Evolutionary conservation across 2,329 filamentous ascomycete genomes (phyloP), one percentile per base, ranked within the genome.

Genomic region (Metarhizium anisopliae): DNA sequence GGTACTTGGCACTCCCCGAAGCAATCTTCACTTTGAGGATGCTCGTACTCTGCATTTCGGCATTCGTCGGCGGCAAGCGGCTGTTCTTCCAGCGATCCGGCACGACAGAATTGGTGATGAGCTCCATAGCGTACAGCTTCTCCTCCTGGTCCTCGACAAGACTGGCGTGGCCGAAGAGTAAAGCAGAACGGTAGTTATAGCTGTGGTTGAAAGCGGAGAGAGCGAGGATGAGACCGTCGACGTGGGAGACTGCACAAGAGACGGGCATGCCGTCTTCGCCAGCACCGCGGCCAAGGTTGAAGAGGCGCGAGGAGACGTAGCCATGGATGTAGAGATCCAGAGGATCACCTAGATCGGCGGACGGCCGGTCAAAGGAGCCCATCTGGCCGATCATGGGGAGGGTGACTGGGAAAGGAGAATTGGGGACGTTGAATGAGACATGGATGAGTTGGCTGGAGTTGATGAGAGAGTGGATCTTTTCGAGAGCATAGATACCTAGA

Each of bases 361-460:
- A 84, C 5, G 85, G 85, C 0, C 75, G 72, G 8, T 77, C 76
- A 67, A 86, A 94, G 29, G 84, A 88, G 13, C 84, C 88, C 79
- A 94, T 87, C 63, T 89, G 84, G 53, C 89, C 89, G 64, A 95
- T 89, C 89, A 95, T 93, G 59, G 90, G 90, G 2, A 95, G 78
- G 54, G 86, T 85, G 53, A 83, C 81, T 3, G 90, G 89, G 66
- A 92, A 94, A 1, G 87, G 85, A 54, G 84, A 81, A 49, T 76
- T 72, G 0, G 79, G 74, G 4, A 78, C 72, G 52, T 79, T 82
- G 77, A 95, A 95, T 60, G 89, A 90, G 63, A 95, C 84, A 72
- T 95, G 86, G 16, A 94, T 77, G 52, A 95, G 80, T 42, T 82
- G 83, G n/a, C 81, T 81, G 20, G 77, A 77, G 71, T 93, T 91